Evolutionary conservation across 176 grass and related monocot genomes (phyloP).

Genomic region (Coix lacrymajobi): DNA sequence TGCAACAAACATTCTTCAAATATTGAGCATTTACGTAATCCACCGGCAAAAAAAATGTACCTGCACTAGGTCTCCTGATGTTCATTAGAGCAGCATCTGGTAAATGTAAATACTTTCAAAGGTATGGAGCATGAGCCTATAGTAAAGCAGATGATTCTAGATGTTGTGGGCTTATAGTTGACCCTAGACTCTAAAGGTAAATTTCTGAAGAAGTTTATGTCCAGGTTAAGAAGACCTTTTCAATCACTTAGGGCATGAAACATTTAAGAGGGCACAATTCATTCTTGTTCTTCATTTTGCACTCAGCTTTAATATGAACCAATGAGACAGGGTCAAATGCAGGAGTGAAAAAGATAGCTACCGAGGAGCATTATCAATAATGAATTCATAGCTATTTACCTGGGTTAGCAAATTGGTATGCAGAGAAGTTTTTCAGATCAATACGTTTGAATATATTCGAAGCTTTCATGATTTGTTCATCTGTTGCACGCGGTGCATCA

Average conservation of each 20-base stretch:
- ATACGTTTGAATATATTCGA: conserved; percentile 66
- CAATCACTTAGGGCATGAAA: background rate
- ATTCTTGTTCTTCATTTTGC: background rate
- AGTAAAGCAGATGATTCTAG: background rate
- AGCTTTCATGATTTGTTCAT: conserved; percentile 83
- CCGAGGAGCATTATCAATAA: background rate
- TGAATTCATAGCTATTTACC: conserved; percentile 28
- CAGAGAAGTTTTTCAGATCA: conserved; percentile 78
- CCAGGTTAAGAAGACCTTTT: background rate
- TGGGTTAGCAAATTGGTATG: conserved; percentile 77
- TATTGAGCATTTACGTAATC: conserved; percentile 4
- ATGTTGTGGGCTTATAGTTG: background rate
- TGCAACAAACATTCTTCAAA: background rate
- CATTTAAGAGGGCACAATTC: background rate
- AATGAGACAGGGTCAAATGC: background rate
- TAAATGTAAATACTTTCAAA: background rate
- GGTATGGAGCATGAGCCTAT: background rate
- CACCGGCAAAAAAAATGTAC: background rate
- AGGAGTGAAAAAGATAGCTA: background rate
- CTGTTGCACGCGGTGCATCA: conserved; percentile 57
- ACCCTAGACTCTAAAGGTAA: background rate
- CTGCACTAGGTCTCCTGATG: background rate
- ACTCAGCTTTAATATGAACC: background rate
- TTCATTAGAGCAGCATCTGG: background rate
- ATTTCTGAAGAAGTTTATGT: background rate